Evolutionary conservation across 2,329 filamentous ascomycete species (phyloP), one percentile per base, ranked within the genome.

Genomic region (Emericellopsis cladophorae): DNA sequence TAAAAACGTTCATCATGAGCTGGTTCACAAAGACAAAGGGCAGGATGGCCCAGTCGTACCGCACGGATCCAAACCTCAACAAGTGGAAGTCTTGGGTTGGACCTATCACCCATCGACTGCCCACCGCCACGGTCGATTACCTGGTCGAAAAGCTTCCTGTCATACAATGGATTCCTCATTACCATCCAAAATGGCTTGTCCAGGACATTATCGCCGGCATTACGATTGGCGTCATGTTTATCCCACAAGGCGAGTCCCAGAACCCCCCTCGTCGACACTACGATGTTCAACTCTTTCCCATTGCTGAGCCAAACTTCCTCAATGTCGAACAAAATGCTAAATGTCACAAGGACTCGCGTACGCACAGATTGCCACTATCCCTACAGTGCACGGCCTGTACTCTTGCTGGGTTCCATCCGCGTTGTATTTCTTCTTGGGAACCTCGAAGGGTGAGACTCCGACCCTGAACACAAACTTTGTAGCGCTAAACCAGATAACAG

Each of bases 191-290:
- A 64, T 83, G 76, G 77, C 51, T 81, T 2, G 44, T 76, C 15
- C 74, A 75, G 50, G 77, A 83, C 51, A 54, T 71, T 10, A 72
- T 81, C 47, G 76, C 74, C 10, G 78, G 78, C 15, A 61, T 74
- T 47, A 81, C 73, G 11, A 59, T 80, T 22, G 75, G 73, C 8
- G 61, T 77, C 23, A 69, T 77, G 62, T 59, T 79, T 35, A 76
- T 80, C 41, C 75, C 75, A 0, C 75, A 80, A 49, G 18, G 18
- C 5, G 18, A 21, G 18, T 21, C 18, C 18, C 18, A 21, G 18
- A 5, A 21, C 3, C 18, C 18, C 18, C 18, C 18, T 21, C 18
- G 4, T 21, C 18, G 5, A 21, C 18, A 21, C 18, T 5, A 21
- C 5, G 18, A 21, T 5, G 5, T 21, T 21, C 18, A 21, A 21